Conservation (phyloP, 1,284 basidiomycete genomes). For the Irpex sp. region DNA sequence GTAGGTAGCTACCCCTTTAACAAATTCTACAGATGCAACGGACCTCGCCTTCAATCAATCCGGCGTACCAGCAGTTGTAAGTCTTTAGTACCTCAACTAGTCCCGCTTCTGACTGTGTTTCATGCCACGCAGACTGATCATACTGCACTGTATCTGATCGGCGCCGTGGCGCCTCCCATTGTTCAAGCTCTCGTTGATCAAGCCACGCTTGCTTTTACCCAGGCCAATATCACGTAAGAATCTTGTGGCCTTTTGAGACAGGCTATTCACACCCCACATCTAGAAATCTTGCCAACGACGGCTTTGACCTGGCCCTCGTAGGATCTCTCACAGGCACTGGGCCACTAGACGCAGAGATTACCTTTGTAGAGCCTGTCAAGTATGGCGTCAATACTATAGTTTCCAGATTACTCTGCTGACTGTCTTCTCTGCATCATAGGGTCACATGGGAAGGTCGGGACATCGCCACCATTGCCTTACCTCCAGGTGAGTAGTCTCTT, state of each 20-base stretch:
- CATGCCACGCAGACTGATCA: slow-evolving; percentile 47
- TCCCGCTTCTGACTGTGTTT: not conserved
- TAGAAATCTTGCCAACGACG: slow-evolving; percentile 53
- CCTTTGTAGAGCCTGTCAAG: slow-evolving; percentile 54
- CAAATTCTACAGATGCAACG: slow-evolving; percentile 40
- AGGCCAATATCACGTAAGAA: slow-evolving; percentile 53
- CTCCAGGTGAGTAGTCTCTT: slow-evolving; percentile 36
- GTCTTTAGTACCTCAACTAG: slow-evolving; percentile 13
- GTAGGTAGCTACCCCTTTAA: not conserved
- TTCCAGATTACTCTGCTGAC: not conserved
- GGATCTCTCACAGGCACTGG: slow-evolving; percentile 61
- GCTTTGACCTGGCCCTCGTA: slow-evolving; percentile 56
- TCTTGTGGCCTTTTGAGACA: not conserved
- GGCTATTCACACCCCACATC: not conserved
- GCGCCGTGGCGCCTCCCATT: slow-evolving; percentile 63
- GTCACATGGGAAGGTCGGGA: slow-evolving; percentile 66
- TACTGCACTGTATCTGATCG: slow-evolving; percentile 65
- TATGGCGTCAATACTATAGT: slow-evolving; percentile 26
- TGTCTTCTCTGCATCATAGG: slow-evolving; percentile 25
- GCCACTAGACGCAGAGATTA: slow-evolving; percentile 62
- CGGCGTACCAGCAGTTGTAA: slow-evolving; percentile 55
- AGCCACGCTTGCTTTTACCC: slow-evolving; percentile 51
- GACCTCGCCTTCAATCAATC: slow-evolving; percentile 62
- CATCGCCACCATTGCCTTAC: slow-evolving; percentile 64
- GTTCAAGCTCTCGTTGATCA: slow-evolving; percentile 66